Base-by-base conservation (phyloP, 805 yeast species). In the Zygotorulaspora danielsina region DNA sequence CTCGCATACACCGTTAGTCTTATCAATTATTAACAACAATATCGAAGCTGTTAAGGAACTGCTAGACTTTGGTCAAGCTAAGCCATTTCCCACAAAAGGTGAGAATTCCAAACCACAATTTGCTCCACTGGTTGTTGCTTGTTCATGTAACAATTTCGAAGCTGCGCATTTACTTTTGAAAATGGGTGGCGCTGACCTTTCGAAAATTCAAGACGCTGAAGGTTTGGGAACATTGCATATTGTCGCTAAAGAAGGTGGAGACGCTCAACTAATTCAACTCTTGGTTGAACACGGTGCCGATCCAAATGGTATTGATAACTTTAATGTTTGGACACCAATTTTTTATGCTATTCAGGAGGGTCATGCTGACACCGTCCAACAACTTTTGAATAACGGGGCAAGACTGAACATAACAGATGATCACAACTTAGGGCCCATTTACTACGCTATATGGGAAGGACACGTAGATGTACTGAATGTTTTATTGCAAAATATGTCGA, bases 361-460 rank as follows among this genome's bases (percentile, higher is more conserved):
- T 1, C 86, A 83, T 57, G 72, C 71, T 4, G 65, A 71, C 30
- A 78, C 93, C 3, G 83, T 94, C 0, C 71, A 71, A 45, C 84
- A 78, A 34, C 69, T 93, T 41, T 73, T 93, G 13, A 74, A 75
- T 16, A 74, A 71, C 44, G 89, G 90, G 4, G 96, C 97, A 0
- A 73, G 78, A 41, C 69, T 81, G 41, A 66, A 69, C 29, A 57
- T 84, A 15, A 69, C 76, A 11, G 97, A 93, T 63, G 93, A 83
- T 44, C 84, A 85, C 44, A 84, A 87, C 3, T 74, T 75, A 50
- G 76, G 81, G 37, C 96, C 96, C 0, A 55, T 89, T 32, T 90
- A 84, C 59, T 85, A 90, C 59, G 90, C 97, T 18, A 84, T 89
- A 16, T 85, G 95, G 78, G 97, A 89, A 60, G 97, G 98, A 17